Base-by-base conservation (phyloP, 306 rosid species). In the Notholithocarpus densiflorus region DNA sequence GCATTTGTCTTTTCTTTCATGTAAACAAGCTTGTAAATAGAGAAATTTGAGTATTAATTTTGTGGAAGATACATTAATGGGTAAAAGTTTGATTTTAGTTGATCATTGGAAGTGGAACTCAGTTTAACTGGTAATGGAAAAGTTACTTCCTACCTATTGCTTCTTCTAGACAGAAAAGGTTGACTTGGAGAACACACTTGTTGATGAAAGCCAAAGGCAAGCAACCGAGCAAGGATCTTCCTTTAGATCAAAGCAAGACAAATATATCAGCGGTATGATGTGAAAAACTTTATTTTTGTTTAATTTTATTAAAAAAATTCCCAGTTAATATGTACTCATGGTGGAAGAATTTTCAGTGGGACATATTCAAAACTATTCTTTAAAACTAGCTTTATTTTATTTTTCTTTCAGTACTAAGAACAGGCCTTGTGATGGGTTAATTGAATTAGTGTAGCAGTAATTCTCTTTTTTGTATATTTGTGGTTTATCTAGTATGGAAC, bases 131-230 rank as follows among this genome's bases (percentile, higher is more conserved):
- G 73, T 80, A 15, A 71, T 56, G 48, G 45, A 27, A 17, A 74
- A 75, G 21, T 74, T 75, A n/a, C 59, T 68, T 80, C 17, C 23
- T 14, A 40, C 43, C 51, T 48, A 53, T 73, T 84, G 78, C 21
- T 56, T 87, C 75, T 61, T 87, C 78, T 82, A 95, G 98, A 88
- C 97, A 62, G 99, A 95, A 68, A 95, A 93, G 77, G 97, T 95
- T 76, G 98, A 95, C 83, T 84, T 95, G 91, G 99, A 95, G 90
- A 93, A 93, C 79, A 89, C 98, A 15, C 87, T 95, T 64, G 90
- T 95, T 76, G 88, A 83, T 78, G 98, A 95, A 82, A 88, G 87
- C 87, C 95, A 81, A 73, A 85, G 82, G 72, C 97, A 84, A 74
- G 70, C 84, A 14, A 85, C 79, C 77, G 93, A 91, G 73, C 75